Conservation (phyloP, 768 basidiomycete species). For the Termitomyces titanicus region DNA sequence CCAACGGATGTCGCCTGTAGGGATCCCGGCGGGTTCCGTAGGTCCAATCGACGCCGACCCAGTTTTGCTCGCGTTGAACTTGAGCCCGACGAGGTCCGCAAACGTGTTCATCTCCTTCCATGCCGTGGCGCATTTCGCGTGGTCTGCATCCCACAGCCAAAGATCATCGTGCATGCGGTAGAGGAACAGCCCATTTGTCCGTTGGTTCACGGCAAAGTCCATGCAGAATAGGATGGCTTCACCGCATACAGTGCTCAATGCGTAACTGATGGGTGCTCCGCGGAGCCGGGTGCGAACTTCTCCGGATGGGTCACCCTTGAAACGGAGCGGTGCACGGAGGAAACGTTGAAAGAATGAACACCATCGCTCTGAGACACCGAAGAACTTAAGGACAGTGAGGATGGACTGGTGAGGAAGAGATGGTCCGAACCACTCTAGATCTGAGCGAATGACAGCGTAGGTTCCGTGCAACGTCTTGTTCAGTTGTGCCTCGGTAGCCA, state of each 20-base stretch:
- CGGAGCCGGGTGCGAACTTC: conserved; percentile 31
- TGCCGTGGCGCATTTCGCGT: conserved; percentile 28
- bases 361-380: conserved; percentile 36
- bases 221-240: conserved; percentile 40
- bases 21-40: conserved; percentile 7
- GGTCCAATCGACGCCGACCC: conserved; percentile 34
- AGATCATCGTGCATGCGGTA: conserved; percentile 45
- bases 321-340: conserved; percentile 14
- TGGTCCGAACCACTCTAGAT: conserved; percentile 41
- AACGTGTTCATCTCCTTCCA: conserved; percentile 41
- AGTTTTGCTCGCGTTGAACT: conserved; percentile 39
- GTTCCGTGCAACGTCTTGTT: conserved; percentile 31
- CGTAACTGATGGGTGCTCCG: conserved; percentile 41
- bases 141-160: conserved; percentile 37
- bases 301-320: conserved; percentile 3
- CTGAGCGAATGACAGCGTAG: conserved; percentile 19
- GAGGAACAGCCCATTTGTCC: conserved; percentile 36
- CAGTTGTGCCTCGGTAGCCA: conserved; percentile 38
- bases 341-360: conserved; percentile 22
- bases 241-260: conserved; percentile 37
- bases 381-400: conserved; percentile 33
- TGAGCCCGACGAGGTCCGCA: conserved; percentile 35
- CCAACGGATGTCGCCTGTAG: conserved; percentile 19
- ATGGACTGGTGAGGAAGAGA: conserved; percentile 41
- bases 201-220: conserved; percentile 46